Conservation (phyloP, 257 asterid species). For the Nicotiana tabacum region DNA sequence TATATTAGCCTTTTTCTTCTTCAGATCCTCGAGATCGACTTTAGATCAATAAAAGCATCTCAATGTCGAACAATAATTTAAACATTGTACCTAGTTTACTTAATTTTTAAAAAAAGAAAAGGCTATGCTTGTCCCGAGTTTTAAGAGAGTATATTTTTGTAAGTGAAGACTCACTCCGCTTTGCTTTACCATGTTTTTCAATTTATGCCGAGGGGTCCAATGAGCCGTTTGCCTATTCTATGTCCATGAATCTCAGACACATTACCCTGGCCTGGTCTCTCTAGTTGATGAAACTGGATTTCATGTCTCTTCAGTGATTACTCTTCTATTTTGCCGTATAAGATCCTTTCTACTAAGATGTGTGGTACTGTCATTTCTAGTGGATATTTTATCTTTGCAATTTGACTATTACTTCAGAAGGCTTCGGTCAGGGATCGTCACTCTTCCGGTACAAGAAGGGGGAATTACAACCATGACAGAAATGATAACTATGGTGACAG, state of each 20-base stretch:
- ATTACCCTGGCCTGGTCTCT: not conserved
- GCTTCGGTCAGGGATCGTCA: slow-evolving; percentile 61
- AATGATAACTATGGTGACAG: slow-evolving; percentile 54
- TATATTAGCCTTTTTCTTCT: not conserved
- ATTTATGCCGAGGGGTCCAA: not conserved
- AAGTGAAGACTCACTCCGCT: not conserved
- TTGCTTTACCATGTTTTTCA: not conserved
- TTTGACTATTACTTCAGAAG: slow-evolving; percentile 43
- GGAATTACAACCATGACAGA: slow-evolving; percentile 67
- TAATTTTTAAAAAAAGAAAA: not conserved
- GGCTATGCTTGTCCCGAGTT: not conserved
- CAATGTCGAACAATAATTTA: not conserved
- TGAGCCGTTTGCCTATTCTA: not conserved
- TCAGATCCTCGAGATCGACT: not conserved
- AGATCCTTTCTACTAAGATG: not conserved
- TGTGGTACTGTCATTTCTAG: not conserved
- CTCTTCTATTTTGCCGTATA: not conserved
- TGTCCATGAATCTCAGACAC: not conserved
- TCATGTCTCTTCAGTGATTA: not conserved
- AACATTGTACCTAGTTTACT: not conserved
- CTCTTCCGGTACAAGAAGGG: slow-evolving; percentile 67
- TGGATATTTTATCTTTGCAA: slow-evolving; percentile 8
- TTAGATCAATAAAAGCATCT: not conserved
- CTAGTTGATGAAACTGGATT: not conserved
- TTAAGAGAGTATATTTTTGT: not conserved